These are phyloP conservation scores for Paramecium caudatum DNA, from an alignment of 73 alveolate species.

Conservation along the genomic window DNA sequence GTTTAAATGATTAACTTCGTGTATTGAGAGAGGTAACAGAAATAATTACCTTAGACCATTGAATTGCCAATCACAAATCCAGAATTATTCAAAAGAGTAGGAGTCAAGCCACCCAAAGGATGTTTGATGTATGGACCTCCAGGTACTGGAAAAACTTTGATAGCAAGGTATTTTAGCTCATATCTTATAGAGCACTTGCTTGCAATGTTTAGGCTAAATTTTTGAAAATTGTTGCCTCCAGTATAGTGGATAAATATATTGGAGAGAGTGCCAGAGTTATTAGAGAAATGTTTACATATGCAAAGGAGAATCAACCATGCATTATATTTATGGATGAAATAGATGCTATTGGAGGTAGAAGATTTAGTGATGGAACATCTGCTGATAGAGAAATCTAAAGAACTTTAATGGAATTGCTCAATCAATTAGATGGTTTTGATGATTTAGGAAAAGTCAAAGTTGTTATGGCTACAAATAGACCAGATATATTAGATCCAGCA, in stretches of 20 bases:
- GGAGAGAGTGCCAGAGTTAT: conserved; percentile 99
- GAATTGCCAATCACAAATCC: conserved; percentile 99
- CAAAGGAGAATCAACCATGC: conserved; percentile 98
- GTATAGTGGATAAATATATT: conserved; percentile 98
- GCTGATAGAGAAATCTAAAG: conserved; percentile 99
- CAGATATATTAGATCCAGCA: conserved; percentile 99
- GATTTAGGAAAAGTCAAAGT: conserved; percentile 98
- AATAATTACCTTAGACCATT: conserved; percentile 80
- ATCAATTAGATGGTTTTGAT: conserved; percentile 99
- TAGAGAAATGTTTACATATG: conserved; percentile 99
- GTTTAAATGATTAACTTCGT: conserved; percentile 97
- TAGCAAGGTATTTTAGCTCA: conserved; percentile 84
- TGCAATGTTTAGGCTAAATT: conserved; percentile 96
- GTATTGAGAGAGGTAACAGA: conserved; percentile 90
- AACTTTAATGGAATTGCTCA: conserved; percentile 97
- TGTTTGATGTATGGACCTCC: conserved; percentile 99
- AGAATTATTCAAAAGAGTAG: conserved; percentile 98
- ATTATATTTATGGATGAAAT: conserved; percentile 98
- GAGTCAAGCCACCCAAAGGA: conserved; percentile 99
- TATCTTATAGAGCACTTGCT: conserved; percentile 94
- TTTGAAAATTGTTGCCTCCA: conserved; percentile 98
- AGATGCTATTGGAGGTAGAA: conserved; percentile 99
- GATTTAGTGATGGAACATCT: conserved; percentile 96
- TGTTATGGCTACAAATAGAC: conserved; percentile 99
- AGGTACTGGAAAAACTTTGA: conserved; percentile 99